Evolutionary conservation across 805 yeast species (phyloP).

Genomic region (Hemisphaericaspora nanyangensis): DNA sequence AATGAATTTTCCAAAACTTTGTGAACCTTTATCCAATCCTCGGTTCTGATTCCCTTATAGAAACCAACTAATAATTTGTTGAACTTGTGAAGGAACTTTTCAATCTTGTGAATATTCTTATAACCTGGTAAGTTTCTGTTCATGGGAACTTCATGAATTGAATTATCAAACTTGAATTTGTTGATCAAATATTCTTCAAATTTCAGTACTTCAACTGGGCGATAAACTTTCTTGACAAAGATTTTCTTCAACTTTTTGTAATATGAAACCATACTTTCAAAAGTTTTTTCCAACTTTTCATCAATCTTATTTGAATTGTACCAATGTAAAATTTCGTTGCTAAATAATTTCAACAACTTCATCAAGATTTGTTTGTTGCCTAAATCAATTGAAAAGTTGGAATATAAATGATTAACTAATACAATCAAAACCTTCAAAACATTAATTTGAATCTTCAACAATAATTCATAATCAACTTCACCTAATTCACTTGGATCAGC

Average conservation of each 20-base stretch:
- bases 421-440: slow-evolving; percentile 71
- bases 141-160: slow-evolving; percentile 44
- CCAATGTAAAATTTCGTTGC: slow-evolving; percentile 57
- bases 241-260: slow-evolving; percentile 65
- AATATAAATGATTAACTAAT: slow-evolving; percentile 67
- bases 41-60: slow-evolving; percentile 52
- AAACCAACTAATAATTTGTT: slow-evolving; percentile 59
- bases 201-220: slow-evolving; percentile 48
- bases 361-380: slow-evolving; percentile 56
- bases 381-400: slow-evolving; percentile 70
- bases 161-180: slow-evolving; percentile 40
- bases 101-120: slow-evolving; percentile 47
- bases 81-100: slow-evolving; percentile 57
- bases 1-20: slow-evolving; percentile 71
- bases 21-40: slow-evolving; percentile 77
- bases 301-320: slow-evolving; percentile 41
- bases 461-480: slow-evolving; percentile 58
- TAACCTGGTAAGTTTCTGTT: slow-evolving; percentile 44
- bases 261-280: slow-evolving; percentile 40
- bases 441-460: slow-evolving; percentile 78
- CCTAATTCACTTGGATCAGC: slow-evolving; percentile 38
- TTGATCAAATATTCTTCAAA: slow-evolving; percentile 35
- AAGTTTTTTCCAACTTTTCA: slow-evolving; percentile 27
- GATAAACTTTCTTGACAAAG: slow-evolving; percentile 66
- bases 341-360: slow-evolving; percentile 62